These are phyloP conservation scores for Rehmannia glutinosa DNA, from an alignment of 257 asterid genomes.

Conservation along the genomic window DNA sequence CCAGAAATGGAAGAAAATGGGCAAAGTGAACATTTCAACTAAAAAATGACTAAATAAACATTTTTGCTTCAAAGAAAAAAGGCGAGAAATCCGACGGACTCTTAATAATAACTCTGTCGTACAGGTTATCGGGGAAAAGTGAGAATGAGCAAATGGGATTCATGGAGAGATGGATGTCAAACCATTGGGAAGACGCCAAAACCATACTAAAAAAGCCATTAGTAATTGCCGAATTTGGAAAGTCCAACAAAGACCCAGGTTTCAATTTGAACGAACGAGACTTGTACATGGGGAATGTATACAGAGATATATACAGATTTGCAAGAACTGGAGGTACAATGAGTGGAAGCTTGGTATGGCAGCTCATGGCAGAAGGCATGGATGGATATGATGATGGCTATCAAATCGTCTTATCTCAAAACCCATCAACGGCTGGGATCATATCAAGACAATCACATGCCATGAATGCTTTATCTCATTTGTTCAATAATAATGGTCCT, in stretches of 20 bases:
- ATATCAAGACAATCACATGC: slow-evolving; percentile 57
- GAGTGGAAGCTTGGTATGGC: slow-evolving; percentile 82
- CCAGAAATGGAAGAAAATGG: too few species aligned
- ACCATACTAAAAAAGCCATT: slow-evolving; percentile 56
- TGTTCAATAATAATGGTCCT: slow-evolving; percentile 13
- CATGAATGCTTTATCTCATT: slow-evolving; percentile 43
- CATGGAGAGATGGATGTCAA: slow-evolving; percentile 64
- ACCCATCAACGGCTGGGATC: slow-evolving; percentile 51
- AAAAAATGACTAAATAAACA: too few species aligned
- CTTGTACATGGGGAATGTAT: slow-evolving; percentile 42
- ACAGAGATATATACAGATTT: slow-evolving; percentile 37
- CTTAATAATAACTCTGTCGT: not conserved
- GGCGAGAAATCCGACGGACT: too few species aligned
- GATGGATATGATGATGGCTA: slow-evolving; percentile 62
- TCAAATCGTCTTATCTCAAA: slow-evolving; percentile 38
- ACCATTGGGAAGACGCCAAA: slow-evolving; percentile 60
- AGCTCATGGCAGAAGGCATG: slow-evolving; percentile 63
- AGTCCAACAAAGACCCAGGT: slow-evolving; percentile 55
- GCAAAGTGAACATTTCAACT: too few species aligned
- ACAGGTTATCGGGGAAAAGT: slow-evolving; percentile 56
- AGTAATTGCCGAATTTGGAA: slow-evolving; percentile 64
- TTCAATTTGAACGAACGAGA: slow-evolving; percentile 36
- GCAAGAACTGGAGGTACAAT: slow-evolving; percentile 65
- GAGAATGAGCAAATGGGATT: slow-evolving; percentile 57
- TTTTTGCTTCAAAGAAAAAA: too few species aligned